These are phyloP conservation scores for Wolfiporia cocos DNA, from an alignment of 1,284 basidiomycete species.

Conservation along the genomic window DNA sequence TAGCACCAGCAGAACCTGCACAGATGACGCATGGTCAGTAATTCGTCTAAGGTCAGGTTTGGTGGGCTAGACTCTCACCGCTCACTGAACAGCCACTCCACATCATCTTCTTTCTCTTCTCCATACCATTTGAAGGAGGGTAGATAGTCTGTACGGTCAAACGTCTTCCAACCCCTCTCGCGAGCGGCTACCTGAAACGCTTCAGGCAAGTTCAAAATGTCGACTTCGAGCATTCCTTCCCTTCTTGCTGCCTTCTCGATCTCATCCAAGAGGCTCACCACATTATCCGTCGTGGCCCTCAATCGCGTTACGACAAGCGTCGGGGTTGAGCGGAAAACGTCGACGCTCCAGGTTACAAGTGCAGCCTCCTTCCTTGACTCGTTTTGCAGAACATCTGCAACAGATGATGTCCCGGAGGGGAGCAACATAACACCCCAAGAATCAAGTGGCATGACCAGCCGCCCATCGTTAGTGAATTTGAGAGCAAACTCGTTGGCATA, in stretches of 20 bases:
- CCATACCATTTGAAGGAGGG: conserved; percentile 57
- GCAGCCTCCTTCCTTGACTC: conserved; percentile 6
- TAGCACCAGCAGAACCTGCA: conserved; percentile 15
- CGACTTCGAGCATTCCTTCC: conserved; percentile 37
- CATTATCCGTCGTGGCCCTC: conserved; percentile 28
- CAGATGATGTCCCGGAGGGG: background rate
- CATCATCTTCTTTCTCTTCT: conserved; percentile 26
- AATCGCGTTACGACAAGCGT: conserved; percentile 48
- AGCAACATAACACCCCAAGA: conserved; percentile 38
- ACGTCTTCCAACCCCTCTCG: conserved; percentile 32
- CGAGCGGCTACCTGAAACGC: conserved; percentile 29
- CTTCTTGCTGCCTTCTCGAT: conserved; percentile 34
- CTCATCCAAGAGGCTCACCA: conserved; percentile 33
- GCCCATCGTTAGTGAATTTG: conserved; percentile 10
- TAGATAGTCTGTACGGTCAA: conserved; percentile 40
- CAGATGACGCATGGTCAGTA: too few relatives aligned
- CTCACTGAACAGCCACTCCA: conserved; percentile 54
- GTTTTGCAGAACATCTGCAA: conserved; percentile 7
- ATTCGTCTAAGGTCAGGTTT: background rate
- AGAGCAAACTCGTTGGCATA: conserved; percentile 30
- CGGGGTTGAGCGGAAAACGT: conserved; percentile 26
- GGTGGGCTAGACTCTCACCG: conserved; percentile 16
- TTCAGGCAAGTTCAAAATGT: conserved; percentile 47
- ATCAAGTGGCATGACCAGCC: conserved; percentile 12
- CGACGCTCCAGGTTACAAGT: conserved; percentile 52